Conservation (phyloP, 2,329 filamentous ascomycete genomes). For the Trichoderma sp. region DNA sequence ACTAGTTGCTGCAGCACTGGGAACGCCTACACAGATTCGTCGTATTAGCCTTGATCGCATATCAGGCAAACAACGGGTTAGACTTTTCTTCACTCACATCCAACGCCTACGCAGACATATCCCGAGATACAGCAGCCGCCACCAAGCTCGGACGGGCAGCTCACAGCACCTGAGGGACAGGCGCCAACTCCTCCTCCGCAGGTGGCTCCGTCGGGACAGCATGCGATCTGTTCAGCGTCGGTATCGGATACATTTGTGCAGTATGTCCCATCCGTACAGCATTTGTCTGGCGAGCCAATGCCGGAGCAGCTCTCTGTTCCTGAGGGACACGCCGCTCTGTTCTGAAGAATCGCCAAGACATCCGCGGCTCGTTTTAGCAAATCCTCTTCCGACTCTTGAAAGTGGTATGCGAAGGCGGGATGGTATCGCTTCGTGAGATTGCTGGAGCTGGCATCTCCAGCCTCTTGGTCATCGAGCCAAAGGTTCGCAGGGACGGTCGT, state of each 20-base stretch:
- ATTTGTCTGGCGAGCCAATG: constrained; percentile 71
- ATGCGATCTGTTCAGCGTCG: constrained; percentile 70
- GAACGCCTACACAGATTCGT: constrained; percentile 37
- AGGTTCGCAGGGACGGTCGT: constrained; percentile 40
- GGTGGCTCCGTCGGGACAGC: constrained; percentile 67
- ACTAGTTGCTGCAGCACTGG: constrained; percentile 40
- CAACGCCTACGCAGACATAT: constrained; percentile 69
- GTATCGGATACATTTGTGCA: constrained; percentile 68
- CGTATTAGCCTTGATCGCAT: not conserved
- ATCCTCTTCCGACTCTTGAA: constrained; percentile 34
- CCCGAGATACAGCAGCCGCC: constrained; percentile 78
- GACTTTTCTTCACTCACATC: constrained; percentile 60
- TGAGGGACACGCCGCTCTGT: constrained; percentile 68
- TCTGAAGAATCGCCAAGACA: constrained; percentile 53
- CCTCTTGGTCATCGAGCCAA: constrained; percentile 37
- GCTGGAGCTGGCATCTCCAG: constrained; percentile 32
- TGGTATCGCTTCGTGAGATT: constrained; percentile 42
- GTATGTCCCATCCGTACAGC: constrained; percentile 67
- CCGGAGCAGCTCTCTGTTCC: constrained; percentile 67
- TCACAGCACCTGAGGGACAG: constrained; percentile 66
- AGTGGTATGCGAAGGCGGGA: constrained; percentile 58
- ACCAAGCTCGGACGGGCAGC: constrained; percentile 66
- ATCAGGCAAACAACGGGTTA: not conserved
- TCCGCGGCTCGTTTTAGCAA: constrained; percentile 51
- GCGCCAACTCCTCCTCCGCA: constrained; percentile 66